phyloP scores from a whole-genome alignment of 2,329 filamentous ascomycete species.

The Allantophomopsis lycopodina region DNA sequence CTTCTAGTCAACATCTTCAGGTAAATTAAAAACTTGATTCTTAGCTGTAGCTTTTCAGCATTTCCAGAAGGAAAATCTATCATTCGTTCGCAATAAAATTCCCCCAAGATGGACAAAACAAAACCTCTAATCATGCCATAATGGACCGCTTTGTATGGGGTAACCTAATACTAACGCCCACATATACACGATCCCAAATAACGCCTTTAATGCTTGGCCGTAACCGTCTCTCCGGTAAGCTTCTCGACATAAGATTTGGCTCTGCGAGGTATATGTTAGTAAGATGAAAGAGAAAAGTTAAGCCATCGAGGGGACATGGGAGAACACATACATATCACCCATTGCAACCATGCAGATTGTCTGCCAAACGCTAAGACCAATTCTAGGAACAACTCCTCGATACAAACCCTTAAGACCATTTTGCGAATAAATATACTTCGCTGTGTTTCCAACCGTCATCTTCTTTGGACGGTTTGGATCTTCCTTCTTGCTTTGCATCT shows the following conservation, averaged over 20 bases:
- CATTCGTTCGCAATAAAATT: too few relatives aligned
- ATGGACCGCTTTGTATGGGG: too few relatives aligned
- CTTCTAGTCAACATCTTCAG: too few relatives aligned
- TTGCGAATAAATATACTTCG: slow-evolving; percentile 76
- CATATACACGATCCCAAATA: slow-evolving; percentile 3
- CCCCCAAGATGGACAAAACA: too few relatives aligned
- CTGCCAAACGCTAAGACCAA: slow-evolving; percentile 96
- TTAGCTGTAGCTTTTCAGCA: too few relatives aligned
- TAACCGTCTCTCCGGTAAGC: slow-evolving; percentile 48
- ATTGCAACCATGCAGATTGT: slow-evolving; percentile 99
- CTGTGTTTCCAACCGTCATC: slow-evolving; percentile 84
- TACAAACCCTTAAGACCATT: slow-evolving; percentile 90
- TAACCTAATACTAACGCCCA: too few relatives aligned
- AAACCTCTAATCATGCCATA: too few relatives aligned
- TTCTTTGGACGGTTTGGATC: slow-evolving; percentile 98
- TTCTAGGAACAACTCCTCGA: slow-evolving; percentile 85
- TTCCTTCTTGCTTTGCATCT: slow-evolving; percentile 99
- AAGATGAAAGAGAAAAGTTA: background rate
- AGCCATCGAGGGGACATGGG: background rate
- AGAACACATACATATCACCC: slow-evolving; percentile 78
- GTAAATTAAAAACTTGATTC: too few relatives aligned
- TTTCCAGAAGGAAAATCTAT: too few relatives aligned
- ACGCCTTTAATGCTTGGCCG: slow-evolving; percentile 50
- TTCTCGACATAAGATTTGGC: slow-evolving; percentile 56
- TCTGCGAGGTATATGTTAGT: slow-evolving; percentile 24